Conservation (phyloP, 2,329 filamentous ascomycete species). For the Ophiostoma ips region DNA sequence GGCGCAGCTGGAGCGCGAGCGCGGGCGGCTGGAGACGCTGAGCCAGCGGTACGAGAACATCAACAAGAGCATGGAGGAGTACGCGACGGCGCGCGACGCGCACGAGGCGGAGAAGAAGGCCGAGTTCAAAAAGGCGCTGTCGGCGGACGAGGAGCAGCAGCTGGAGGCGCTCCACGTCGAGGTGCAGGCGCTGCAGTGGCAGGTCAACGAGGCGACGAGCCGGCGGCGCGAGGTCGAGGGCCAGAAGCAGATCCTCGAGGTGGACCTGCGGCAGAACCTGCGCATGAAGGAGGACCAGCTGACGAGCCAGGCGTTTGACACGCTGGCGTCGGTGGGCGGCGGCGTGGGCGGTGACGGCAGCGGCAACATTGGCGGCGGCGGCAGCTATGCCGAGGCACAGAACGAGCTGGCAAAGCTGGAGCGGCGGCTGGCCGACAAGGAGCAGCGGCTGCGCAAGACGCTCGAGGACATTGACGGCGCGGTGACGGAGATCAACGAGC, state of each 20-base stretch:
- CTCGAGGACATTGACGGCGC: constrained; percentile 52
- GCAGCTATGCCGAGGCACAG: constrained; percentile 62
- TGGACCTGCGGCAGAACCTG: constrained; percentile 79
- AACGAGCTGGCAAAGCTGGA: constrained; percentile 68
- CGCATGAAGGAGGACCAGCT: constrained; percentile 79
- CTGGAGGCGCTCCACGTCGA: constrained; percentile 56
- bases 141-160: constrained; percentile 65
- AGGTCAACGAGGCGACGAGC: constrained; percentile 62
- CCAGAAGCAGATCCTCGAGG: constrained; percentile 70
- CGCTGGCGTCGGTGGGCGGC: constrained; percentile 26
- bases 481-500: constrained; percentile 36
- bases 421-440: constrained; percentile 52
- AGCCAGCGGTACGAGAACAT: constrained; percentile 50
- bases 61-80: constrained; percentile 58
- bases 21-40: constrained; percentile 60
- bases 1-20: constrained; percentile 59
- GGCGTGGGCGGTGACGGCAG: constrained; percentile 33
- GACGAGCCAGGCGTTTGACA: constrained; percentile 60
- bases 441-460: constrained; percentile 57
- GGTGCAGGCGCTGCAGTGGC: constrained; percentile 60
- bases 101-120: constrained; percentile 70
- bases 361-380: constrained; percentile 26
- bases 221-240: constrained; percentile 65
- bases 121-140: constrained; percentile 85
- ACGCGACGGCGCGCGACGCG: constrained; percentile 60